A percentile compares a stretch with the other conserved stretches of the same genome.
These are phyloP conservation scores for Calonectria crousiana DNA, from an alignment of 2,329 filamentous ascomycete genomes.

Conservation along the genomic window DNA sequence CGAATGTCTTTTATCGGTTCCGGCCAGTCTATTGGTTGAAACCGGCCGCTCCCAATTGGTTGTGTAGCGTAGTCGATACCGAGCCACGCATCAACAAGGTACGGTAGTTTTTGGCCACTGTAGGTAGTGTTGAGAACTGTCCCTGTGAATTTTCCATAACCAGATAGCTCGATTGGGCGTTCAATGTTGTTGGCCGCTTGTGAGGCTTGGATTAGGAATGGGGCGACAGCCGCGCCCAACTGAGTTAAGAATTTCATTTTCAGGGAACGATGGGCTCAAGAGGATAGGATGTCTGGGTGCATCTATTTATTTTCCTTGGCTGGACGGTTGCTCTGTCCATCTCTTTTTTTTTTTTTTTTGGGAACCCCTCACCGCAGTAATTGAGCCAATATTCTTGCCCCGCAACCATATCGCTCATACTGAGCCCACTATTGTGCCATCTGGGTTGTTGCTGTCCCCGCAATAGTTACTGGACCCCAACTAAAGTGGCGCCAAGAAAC, in stretches of 20 bases:
- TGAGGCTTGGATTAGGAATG: conserved; percentile 20
- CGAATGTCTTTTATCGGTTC: conserved; percentile 54
- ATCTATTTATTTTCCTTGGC: neutral
- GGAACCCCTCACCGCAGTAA: neutral
- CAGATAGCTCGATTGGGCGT: conserved; percentile 29
- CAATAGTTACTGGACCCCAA: neutral
- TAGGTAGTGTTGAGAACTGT: conserved; percentile 35
- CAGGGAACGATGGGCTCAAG: neutral
- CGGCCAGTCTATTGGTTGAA: conserved; percentile 55
- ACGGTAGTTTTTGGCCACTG: conserved; percentile 21
- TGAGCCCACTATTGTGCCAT: conserved; percentile 21
- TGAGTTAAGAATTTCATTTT: conserved; percentile 33
- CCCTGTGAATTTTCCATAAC: conserved; percentile 38
- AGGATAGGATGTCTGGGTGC: neutral
- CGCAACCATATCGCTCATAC: neutral
- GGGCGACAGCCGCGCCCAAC: conserved; percentile 28
- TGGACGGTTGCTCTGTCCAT: neutral
- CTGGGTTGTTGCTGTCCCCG: neutral
- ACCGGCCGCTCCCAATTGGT: conserved; percentile 55
- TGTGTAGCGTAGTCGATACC: conserved; percentile 60
- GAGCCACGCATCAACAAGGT: conserved; percentile 59
- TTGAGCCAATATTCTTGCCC: neutral
- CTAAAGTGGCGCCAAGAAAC: neutral
- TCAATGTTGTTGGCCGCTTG: conserved; percentile 11
- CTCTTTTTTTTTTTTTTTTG: neutral